Conservation (phyloP, 345 rosid genomes). For the Populus tremula region DNA sequence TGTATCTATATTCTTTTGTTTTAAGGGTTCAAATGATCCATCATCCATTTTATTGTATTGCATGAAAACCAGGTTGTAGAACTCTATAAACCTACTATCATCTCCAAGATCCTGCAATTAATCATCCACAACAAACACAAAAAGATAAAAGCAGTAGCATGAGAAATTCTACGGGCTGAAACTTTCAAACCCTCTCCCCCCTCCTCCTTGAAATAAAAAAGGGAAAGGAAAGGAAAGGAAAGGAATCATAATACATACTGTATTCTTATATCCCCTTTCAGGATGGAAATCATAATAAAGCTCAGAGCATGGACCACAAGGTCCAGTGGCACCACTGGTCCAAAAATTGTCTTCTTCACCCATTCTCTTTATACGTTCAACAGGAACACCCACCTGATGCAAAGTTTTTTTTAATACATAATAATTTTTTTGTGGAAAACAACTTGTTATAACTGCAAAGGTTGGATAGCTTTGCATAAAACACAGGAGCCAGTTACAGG, state of each 20-base stretch:
- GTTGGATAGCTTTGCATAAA: neutral
- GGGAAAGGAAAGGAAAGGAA: neutral
- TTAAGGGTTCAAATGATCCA: conserved; percentile 76
- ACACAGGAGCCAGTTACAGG: neutral
- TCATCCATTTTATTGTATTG: conserved; percentile 85
- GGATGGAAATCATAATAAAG: conserved; percentile 88
- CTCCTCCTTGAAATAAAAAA: neutral
- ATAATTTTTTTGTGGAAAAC: neutral
- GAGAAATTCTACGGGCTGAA: neutral
- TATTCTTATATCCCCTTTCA: conserved; percentile 59
- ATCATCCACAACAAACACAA: conserved; percentile 9
- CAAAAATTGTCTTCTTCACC: conserved; percentile 94
- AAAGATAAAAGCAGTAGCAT: neutral
- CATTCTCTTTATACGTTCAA: conserved; percentile 77
- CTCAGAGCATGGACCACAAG: conserved; percentile 98
- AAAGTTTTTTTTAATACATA: neutral
- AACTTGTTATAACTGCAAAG: neutral
- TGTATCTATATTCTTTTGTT: conserved; percentile 89
- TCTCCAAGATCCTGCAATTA: conserved; percentile 82
- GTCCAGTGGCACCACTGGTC: conserved; percentile 91
- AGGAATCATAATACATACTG: conserved; percentile 30
- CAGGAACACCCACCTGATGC: conserved; percentile 74
- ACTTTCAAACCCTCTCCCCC: neutral
- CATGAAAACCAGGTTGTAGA: conserved; percentile 94
- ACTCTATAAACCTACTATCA: conserved; percentile 85